Evolutionary conservation across 441 rosid species (phyloP).

Genomic region (Bruguiera hainesii): DNA sequence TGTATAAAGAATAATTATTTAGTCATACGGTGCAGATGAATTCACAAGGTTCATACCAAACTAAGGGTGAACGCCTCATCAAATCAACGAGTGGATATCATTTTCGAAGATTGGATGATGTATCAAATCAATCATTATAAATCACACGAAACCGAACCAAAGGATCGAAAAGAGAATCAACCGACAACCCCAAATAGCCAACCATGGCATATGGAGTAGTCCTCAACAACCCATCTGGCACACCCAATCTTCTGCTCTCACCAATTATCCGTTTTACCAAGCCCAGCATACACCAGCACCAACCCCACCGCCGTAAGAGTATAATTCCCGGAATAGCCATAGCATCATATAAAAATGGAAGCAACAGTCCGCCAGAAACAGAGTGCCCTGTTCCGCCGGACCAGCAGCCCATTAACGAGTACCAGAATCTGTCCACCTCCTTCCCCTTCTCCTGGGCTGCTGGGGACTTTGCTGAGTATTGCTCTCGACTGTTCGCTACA

Average conservation of each 20-base stretch:
- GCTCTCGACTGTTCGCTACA: slow-evolving; percentile 51
- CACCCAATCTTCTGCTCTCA: slow-evolving; percentile 3
- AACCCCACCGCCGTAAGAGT: slow-evolving; percentile 19
- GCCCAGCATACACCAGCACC: slow-evolving; percentile 14
- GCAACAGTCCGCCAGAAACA: slow-evolving; percentile 61
- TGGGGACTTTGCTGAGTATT: slow-evolving; percentile 49
- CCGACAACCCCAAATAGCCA: neutral
- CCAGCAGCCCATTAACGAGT: slow-evolving; percentile 82
- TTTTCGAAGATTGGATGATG: no score
- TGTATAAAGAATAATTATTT: no score
- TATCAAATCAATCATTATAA: no score
- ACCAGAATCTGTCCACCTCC: slow-evolving; percentile 69
- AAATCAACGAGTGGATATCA: no score
- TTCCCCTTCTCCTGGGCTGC: slow-evolving; percentile 87
- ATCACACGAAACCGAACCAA: no score
- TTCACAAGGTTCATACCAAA: no score
- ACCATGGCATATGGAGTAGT: slow-evolving; percentile 27
- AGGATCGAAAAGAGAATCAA: no score
- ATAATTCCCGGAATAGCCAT: slow-evolving; percentile 20
- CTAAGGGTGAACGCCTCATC: no score
- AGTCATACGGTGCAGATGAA: no score
- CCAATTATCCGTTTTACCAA: slow-evolving; percentile 16
- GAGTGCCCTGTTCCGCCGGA: slow-evolving; percentile 83
- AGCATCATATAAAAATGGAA: slow-evolving; percentile 43
- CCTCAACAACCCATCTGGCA: slow-evolving; percentile 22